Conservation (phyloP, 2,329 filamentous ascomycete species). For the Diplocarpon rosae region DNA sequence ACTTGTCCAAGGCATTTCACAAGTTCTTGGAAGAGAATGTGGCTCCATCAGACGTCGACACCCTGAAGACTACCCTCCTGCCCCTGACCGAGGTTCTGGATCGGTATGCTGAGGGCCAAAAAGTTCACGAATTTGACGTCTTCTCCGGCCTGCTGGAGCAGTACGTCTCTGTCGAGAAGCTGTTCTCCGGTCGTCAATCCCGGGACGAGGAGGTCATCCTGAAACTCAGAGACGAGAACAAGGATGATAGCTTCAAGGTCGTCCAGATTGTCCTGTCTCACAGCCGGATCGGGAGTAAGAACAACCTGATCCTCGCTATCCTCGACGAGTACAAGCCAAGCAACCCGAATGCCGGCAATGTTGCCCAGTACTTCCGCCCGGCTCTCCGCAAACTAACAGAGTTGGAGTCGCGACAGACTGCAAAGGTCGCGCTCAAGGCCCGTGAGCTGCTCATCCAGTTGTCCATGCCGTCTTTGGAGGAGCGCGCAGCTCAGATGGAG, state of each 20-base stretch:
- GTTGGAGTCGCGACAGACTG: conserved; percentile 69
- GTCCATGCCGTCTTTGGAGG: conserved; percentile 88
- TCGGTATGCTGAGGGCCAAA: conserved; percentile 76
- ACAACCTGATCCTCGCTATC: conserved; percentile 82
- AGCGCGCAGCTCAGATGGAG: conserved; percentile 94
- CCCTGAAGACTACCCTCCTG: conserved; percentile 60
- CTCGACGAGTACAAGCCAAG: conserved; percentile 92
- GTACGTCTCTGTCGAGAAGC: conserved; percentile 73
- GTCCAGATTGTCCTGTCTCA: conserved; percentile 88
- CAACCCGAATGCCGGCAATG: conserved; percentile 78
- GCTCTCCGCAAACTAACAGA: conserved; percentile 80
- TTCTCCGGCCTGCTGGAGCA: conserved; percentile 69
- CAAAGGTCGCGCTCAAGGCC: conserved; percentile 95
- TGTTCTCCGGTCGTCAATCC: conserved; percentile 74
- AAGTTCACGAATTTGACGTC: conserved; percentile 77
- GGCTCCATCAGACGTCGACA: conserved; percentile 56
- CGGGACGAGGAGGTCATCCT: conserved; percentile 93
- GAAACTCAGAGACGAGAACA: conserved; percentile 89
- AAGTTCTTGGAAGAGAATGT: conserved; percentile 88
- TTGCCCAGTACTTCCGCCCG: conserved; percentile 77
- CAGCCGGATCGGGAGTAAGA: conserved; percentile 86
- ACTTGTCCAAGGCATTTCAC: conserved; percentile 68
- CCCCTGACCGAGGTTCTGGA: conserved; percentile 71
- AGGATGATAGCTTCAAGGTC: conserved; percentile 77
- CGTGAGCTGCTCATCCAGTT: conserved; percentile 96